phyloP scores from a whole-genome alignment of 495 filamentous ascomycete genomes.

The Penicillium bovifimosum region DNA sequence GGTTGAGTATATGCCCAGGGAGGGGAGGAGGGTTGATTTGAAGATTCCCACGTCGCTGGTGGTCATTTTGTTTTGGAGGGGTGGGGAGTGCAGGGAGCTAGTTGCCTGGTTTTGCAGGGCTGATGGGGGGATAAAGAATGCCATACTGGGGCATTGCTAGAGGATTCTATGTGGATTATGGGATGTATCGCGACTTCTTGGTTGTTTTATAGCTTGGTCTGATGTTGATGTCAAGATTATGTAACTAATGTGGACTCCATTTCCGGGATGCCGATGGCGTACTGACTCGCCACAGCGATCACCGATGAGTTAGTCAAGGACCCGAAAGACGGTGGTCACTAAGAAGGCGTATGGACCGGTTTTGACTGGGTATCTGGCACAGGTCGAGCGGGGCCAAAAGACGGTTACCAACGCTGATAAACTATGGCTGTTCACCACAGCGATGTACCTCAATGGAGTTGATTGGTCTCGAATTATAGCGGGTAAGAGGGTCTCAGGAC shows the following conservation, averaged over 20 bases:
- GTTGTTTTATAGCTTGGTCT: not conserved
- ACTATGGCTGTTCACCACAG: too few relatives aligned
- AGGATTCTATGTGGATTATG: not conserved
- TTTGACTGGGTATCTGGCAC: too few relatives aligned
- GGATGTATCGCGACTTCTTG: not conserved
- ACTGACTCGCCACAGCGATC: too few relatives aligned
- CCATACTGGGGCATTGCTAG: not conserved
- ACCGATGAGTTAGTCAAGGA: too few relatives aligned
- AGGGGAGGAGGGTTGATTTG: conserved; percentile 47
- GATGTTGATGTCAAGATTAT: conserved; percentile 19
- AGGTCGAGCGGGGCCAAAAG: too few relatives aligned
- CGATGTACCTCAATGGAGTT: too few relatives aligned
- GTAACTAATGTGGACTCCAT: conserved; percentile 6
- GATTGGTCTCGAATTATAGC: too few relatives aligned
- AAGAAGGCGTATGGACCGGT: too few relatives aligned
- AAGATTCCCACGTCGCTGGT: conserved; percentile 39
- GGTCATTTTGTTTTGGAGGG: not conserved
- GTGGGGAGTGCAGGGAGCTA: not conserved
- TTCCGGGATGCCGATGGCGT: too few relatives aligned
- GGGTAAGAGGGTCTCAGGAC: too few relatives aligned
- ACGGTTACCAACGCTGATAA: too few relatives aligned
- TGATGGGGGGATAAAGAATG: conserved; percentile 1
- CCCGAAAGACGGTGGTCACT: too few relatives aligned
- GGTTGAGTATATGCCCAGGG: conserved; percentile 39
- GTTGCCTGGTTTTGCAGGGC: conserved; percentile 2